Evolutionary conservation across 331 rosid species (phyloP), one percentile per base, ranked within the genome.

Genomic region (Cydonia oblonga): DNA sequence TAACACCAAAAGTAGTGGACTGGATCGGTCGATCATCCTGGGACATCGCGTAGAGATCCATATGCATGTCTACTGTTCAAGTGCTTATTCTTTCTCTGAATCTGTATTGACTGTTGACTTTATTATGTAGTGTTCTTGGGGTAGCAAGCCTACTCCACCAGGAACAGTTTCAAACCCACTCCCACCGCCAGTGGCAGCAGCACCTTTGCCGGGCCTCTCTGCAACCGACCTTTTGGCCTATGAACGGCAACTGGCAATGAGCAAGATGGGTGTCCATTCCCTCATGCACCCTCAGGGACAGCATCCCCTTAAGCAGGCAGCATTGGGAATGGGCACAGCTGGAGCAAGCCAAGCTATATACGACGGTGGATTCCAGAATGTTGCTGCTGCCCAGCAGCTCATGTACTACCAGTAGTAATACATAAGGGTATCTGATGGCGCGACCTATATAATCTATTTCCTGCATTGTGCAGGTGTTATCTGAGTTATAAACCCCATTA

Each of bases 291-390:
- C 92, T 2, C 98, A 89, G 76, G 90, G 80, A 2, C 96, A 92
- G 61, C 96, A 85, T 64, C 89, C 88, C 75, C 87, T 89, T 53
- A 93, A 93, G 86, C 98, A 91, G 79, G 89, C 91, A 8, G 93
- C 90, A 13, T 76, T 93, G 82, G 98, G 90, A 28, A 81, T 86
- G 87, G 87, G 90, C 49, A 78, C 78, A 7, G 84, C 90, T 23
- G 90, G 98, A 69, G 93, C 96, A 42, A 91, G 98, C 84, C 97
- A 93, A 77, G 98, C 98, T 26, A 91, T 93, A 59, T 93, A 91
- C 32, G 98, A 93, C 29, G 98, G 96, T 3, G 98, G 98, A 38
- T 93, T 89, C 78, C 98, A 93, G 91, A 93, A 79, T 71, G 89
- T 89, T 71, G 96, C 98, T 71, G 88, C 92, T 58, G 96, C 96